A percentile compares a stretch with the other conserved stretches of the same genome.
Evolutionary conservation across 768 basidiomycete species (phyloP).

Genomic region (Leccinum imitatum): DNA sequence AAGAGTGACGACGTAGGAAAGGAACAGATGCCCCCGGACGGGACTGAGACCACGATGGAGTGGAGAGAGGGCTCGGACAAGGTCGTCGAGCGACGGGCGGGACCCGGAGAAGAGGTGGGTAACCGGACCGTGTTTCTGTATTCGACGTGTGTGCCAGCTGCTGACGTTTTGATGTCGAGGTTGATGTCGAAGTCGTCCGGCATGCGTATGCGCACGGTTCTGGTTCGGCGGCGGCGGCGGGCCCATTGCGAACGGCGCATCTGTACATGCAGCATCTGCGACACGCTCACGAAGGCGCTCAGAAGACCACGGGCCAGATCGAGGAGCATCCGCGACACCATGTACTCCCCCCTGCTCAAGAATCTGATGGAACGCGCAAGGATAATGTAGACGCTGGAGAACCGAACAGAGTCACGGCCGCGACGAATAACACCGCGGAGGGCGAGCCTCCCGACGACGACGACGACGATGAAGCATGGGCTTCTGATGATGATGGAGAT

Average conservation of each 20-base stretch:
- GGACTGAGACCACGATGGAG: constrained; percentile 41
- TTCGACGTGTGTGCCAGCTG: neutral
- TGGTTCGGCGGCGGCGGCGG: neutral
- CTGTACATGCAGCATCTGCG: constrained; percentile 16
- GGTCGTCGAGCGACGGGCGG: constrained; percentile 59
- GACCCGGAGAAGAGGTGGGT: constrained; percentile 68
- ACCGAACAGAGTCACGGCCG: constrained; percentile 3
- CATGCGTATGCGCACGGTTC: constrained; percentile 33
- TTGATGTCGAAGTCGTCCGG: constrained; percentile 63
- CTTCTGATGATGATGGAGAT: constrained; percentile 48
- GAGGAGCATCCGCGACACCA: constrained; percentile 20
- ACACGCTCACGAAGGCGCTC: constrained; percentile 17
- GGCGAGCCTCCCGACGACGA: constrained; percentile 9
- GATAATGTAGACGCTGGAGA: neutral
- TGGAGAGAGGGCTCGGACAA: constrained; percentile 73
- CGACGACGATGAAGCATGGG: constrained; percentile 56
- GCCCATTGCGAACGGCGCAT: constrained; percentile 5
- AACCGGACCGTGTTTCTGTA: neutral
- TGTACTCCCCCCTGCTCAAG: constrained; percentile 9
- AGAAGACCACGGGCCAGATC: constrained; percentile 27
- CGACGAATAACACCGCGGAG: constrained; percentile 5
- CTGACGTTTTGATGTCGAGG: constrained; percentile 38
- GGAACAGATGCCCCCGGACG: constrained; percentile 46
- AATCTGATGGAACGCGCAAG: constrained; percentile 12
- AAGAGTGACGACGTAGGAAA: constrained; percentile 23